Evolutionary conservation across 805 yeast genomes (phyloP).

Genomic region (Teunomyces lycoperdinae): DNA sequence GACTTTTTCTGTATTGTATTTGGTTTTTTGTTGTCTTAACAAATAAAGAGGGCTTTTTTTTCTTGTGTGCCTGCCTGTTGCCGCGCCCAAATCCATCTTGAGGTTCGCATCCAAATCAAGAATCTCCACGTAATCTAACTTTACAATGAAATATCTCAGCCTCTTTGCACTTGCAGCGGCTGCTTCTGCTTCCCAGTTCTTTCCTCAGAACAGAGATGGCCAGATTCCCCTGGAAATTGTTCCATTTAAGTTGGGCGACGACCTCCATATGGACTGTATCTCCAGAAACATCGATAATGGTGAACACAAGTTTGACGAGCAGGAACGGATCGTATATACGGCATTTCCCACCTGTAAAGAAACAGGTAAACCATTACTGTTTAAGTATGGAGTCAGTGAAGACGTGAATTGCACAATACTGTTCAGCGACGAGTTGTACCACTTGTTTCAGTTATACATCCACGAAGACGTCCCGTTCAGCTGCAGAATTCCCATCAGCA

Average conservation of each 20-base stretch:
- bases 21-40: no score
- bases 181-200: constrained; percentile 26
- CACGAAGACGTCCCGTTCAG: constrained; percentile 78
- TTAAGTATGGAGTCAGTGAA: constrained; percentile 51
- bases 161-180: not conserved
- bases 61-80: no score
- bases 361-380: constrained; percentile 56
- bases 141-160: not conserved
- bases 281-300: constrained; percentile 70
- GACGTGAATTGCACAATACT: constrained; percentile 58
- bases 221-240: constrained; percentile 32
- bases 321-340: constrained; percentile 54
- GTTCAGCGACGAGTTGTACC: constrained; percentile 64
- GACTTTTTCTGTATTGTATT: not conserved
- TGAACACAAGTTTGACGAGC: constrained; percentile 68
- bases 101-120: not conserved
- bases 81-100: no score
- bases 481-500: constrained; percentile 57
- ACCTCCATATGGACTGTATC: constrained; percentile 56
- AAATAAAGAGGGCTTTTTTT: no score
- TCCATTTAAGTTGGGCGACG: constrained; percentile 41
- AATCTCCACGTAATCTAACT: not conserved
- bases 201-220: constrained; percentile 36
- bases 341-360: constrained; percentile 65
- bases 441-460: constrained; percentile 68